Evolutionary conservation across 169 alveolate species (phyloP), one percentile per base, ranked within the genome.

Genomic region (Plasmodium adleri): DNA sequence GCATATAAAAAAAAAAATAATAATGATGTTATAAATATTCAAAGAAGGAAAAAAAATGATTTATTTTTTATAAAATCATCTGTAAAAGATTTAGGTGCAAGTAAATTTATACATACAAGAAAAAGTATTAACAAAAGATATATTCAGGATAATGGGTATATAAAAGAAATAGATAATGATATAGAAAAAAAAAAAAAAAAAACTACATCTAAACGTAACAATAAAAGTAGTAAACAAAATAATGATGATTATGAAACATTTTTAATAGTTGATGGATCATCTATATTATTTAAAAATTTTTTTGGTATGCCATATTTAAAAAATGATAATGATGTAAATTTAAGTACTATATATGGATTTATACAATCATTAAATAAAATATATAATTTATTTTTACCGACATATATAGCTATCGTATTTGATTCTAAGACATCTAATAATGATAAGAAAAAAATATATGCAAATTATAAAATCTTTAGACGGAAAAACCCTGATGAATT

Each of bases 391-490:
- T 90, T 91, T 76, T 88, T 67, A 26, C 96, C 96, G 1, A 74
- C 93, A 50, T 94, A 94, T 70, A 39, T 92, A 17, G 93, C 92
- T 58, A 87, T 94, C 26, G 94, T 91, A 15, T 94, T 94, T 47
- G 96, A 94, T 43, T 94, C 96, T 9, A 94, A 94, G 26, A 94
- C 95, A 13, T 88, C 96, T 12, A 94, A 92, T 67, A 88, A 91
- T 66, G 64, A 86, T n/a, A 94, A 94, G 43, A 87, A 93, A 20
- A 92, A 92, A 32, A 88, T 94, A 10, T 94, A 94, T 94, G 94
- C 96, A 20, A 93, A 92, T 28, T 94, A 94, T 89, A 94, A 94
- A 72, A 67, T 88, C 0, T 67, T 88, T 70, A 75, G 96, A 22
- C 92, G 92, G 72, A 91, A 88, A 17, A 89, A 91, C 10, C 86